Base-by-base conservation (phyloP, 768 basidiomycete species). In the Krasilnikovozyma curviuscula region DNA sequence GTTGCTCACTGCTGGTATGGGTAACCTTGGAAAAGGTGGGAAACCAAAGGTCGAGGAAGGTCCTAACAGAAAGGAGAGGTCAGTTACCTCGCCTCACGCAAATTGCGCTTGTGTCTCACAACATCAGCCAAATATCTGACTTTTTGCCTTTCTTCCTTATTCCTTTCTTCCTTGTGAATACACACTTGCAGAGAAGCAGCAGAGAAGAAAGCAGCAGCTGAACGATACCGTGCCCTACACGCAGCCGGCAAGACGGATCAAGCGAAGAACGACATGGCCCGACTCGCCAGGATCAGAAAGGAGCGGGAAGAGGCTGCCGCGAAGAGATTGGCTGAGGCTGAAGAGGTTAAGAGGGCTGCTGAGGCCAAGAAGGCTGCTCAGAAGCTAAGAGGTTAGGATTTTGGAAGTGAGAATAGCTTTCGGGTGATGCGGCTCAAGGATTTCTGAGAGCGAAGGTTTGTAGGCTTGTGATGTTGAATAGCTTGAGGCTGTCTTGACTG, bases 241-340 rank as follows among this genome's bases (percentile, higher is more conserved):
- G 65, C 65, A 13, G 58, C 57, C 41, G 89, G 89, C 52, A 82
- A 93, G 76, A 95, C 89, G 0, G 77, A 80, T 30, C 72, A 93
- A 62, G 88, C 89, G 18, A 82, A 86, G 67, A 64, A 78, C 3
- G 89, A 97, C 64, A 75, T 97, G 42, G 74, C 79, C 18, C 75
- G 89, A 30, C 74, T 97, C 14, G 74, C 75, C 39, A 81, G 78
- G 75, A 83, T 97, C 59, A 75, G 74, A 51, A 78, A 76, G 47
- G 83, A 91, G 51, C 79, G 89, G 42, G 88, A 88, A 53, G 80
- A 76, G 34, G 86, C 88, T 1, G 77, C 78, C 40, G 82, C 81
- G 2, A 83, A 80, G 71, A 70, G 88, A 47, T 77, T 83, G 67
- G 88, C 88, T 0, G 89, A 91, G 60, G 71, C 77, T 5, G 83